A percentile compares a stretch with the other conserved stretches of the same genome.
These are phyloP conservation scores for Clarireedia hainanense DNA, from an alignment of 2,329 filamentous ascomycete genomes.

Conservation along the genomic window DNA sequence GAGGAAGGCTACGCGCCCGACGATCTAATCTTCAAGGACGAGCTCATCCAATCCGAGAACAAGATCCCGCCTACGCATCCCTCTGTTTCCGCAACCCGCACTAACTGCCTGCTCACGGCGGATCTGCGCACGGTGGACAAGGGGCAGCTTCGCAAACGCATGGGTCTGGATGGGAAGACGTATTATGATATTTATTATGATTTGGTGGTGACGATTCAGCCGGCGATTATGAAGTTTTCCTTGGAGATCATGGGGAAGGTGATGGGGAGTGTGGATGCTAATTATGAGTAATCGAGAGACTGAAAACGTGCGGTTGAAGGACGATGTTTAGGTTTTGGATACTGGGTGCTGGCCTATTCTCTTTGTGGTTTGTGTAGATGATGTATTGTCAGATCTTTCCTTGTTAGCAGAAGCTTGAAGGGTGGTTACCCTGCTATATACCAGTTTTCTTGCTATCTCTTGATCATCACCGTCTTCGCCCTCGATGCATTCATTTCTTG, in stretches of 20 bases:
- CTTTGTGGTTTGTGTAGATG: no score
- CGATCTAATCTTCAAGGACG: conserved; percentile 14
- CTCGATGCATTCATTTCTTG: no score
- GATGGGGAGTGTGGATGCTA: conserved; percentile 8
- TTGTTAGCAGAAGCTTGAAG: no score
- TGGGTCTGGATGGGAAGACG: conserved; percentile 5
- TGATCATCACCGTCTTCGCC: no score
- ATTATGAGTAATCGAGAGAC: background rate
- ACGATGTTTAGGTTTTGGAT: background rate
- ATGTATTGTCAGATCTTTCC: no score
- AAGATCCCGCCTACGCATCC: conserved; percentile 8
- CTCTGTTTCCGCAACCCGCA: background rate
- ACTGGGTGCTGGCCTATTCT: background rate
- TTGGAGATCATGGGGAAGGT: conserved; percentile 9
- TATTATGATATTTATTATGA: conserved; percentile 11
- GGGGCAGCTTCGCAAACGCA: background rate
- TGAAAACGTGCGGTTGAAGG: background rate
- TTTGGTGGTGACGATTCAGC: conserved; percentile 10
- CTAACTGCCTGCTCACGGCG: conserved; percentile 5
- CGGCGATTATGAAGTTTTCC: conserved; percentile 11
- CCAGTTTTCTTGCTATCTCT: no score
- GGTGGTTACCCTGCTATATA: no score
- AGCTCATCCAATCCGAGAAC: conserved; percentile 8
- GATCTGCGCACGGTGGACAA: conserved; percentile 12
- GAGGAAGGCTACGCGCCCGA: background rate